Base-by-base conservation (phyloP, 208 protist species). In the Crithidia fasciculata region DNA sequence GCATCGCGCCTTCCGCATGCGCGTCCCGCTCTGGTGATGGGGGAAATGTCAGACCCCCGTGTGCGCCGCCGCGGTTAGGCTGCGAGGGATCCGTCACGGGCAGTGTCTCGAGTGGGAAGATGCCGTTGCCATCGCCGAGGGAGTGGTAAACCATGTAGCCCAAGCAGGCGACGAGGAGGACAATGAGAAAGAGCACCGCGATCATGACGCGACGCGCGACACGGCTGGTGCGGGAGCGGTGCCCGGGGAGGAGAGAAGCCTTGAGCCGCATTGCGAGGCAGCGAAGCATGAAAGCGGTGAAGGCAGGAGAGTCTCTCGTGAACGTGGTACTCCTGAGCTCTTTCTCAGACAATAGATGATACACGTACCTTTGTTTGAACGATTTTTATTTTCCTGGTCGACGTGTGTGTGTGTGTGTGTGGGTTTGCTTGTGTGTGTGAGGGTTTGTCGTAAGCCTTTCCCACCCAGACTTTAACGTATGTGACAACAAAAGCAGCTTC, bases 151-250 rank as follows among this genome's bases (percentile, higher is more conserved):
- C 19, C 61, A 57, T 56, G 62, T 36, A 55, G 3, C 19, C 2
- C 3, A 69, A n/a, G 2, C 47, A 4, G 8, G 40, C 47, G 18
- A 40, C 28, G 36, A 67, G 40, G 9, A 65, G 8, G 10, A 61
- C 2, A 44, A 67, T 36, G 6, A 36, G 0, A n/a, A 52, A 8
- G 8, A 19, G 9, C 0, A 68, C 10, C 18, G 0, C 58, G 39
- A 71, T 0, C 10, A 68, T 1, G 2, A 44, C 28, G n/a, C 64
- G 19, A 16, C 58, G 65, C 0, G 16, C 36, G 10, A 56, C 19
- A 10, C 73, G 73, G 18, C 18, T 44, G 13, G 40, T 62, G 49
- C 73, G 73, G 41, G 28, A 50, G 9, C 73, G 73, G 12, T 66
- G 73, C 16, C 50, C 37, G 50, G 9, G 59, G 8, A 68, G 49